Evolutionary conservation across 129 eudicot species (phyloP).

Genomic region (Saposhnikovia divaricata): DNA sequence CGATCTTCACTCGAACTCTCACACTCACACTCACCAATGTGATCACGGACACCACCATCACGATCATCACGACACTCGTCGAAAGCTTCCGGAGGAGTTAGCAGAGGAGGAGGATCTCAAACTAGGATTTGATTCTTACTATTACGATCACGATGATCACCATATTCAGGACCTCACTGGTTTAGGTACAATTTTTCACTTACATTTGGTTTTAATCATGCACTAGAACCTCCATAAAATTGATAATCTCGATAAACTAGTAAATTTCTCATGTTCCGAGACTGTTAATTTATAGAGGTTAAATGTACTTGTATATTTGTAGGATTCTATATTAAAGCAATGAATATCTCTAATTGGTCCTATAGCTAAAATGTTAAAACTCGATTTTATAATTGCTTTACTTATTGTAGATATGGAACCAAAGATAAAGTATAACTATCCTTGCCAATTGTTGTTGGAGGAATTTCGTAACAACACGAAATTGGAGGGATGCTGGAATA

Average conservation of each 20-base stretch:
- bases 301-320: no score
- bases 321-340: no score
- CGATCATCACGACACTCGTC: slow-evolving; percentile 14
- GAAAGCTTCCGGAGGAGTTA: slow-evolving; percentile 72
- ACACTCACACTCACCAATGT: slow-evolving; percentile 33
- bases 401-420: no score
- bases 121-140: slow-evolving; percentile 31
- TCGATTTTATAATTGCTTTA: neutral
- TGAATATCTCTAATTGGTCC: neutral
- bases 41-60: slow-evolving; percentile 42
- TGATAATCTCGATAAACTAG: no score
- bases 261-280: no score
- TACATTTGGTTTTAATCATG: neutral
- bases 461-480: no score
- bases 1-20: neutral
- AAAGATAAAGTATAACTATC: no score
- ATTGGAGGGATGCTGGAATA: no score
- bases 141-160: slow-evolving; percentile 22
- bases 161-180: slow-evolving; percentile 41
- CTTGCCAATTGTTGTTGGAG: no score
- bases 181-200: slow-evolving; percentile 31
- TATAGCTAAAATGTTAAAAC: neutral
- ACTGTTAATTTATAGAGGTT: no score
- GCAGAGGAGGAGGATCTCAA: slow-evolving; percentile 92
- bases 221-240: no score